Evolutionary conservation across 805 yeast species (phyloP), one percentile per base, ranked within the genome.

Genomic region (Candida multigemmis): DNA sequence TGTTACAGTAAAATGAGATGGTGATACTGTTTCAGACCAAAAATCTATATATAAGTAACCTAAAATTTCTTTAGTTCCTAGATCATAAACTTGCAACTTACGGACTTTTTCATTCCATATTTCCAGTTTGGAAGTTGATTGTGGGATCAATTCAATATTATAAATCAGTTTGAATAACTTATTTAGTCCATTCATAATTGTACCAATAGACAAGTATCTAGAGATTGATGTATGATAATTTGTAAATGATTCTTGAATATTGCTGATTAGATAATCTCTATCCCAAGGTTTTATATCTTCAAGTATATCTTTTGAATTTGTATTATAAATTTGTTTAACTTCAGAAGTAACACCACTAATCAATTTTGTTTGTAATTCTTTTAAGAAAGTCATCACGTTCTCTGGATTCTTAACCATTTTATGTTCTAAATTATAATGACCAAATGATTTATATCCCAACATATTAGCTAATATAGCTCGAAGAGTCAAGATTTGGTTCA

Each of bases 1-100:
- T 35, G 91, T 85, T 6, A 91, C 83, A 0, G 97, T 91, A 55
- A 84, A 91, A 54, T 91, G 98, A 0, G 97, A 94, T 1, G 98
- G 96, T 32, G 79, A 75, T 1, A 84, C 76, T 6, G 63, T 65
- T 28, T 94, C 66, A 36, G 80, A 78, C 61, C 89, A 83, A 27
- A 91, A 62, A 49, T 91, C 98, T 40, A 93, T 71, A 48, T 91
- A 91, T 14, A 91, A 73, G 25, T 79, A 71, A 2, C 97, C 98
- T 15, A 76, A 46, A 0, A 76, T 80, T 28, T 44, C 43, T 18
- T 73, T 68, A 0, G 56, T 50, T 19, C 76, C 77, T 10, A 38
- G 30, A 34, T 83, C 77, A 20, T 73, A 68, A 6, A 84, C 94
- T 36, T 80, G 73, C 16, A 91, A 57, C 40, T 84, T 77, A 27